Base-by-base conservation (phyloP, 78 protist species). In the Dictyostelium purpureum region DNA sequence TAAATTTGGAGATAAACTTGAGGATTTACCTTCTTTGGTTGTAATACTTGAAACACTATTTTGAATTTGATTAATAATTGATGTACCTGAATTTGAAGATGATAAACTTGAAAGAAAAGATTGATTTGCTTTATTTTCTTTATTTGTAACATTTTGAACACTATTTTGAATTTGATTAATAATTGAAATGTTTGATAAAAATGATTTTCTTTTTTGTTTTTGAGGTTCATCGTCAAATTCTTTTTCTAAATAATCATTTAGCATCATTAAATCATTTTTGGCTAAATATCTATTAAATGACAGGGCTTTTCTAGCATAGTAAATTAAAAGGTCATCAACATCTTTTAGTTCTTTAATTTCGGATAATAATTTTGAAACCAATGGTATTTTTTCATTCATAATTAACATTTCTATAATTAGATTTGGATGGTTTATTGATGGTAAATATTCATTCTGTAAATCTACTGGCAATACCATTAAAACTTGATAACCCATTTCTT, bases 321-420 rank as follows among this genome's bases (percentile, higher is more conserved):
- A 69, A 0, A 42, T 3, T 1, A 90, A 43, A 12, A 90, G 66
- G 10, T 76, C 89, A 51, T 75, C 81, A 52, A 52, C 56, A 14
- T 76, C 57, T 65, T 75, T 90, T 14, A 90, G 56, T 16, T 90
- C 94, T 76, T 73, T 79, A 28, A 81, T 73, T 14, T 61, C 87
- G 0, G 47, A n/a, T 9, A 90, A 40, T 21, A 90, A n/a, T 40
- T 79, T 81, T 12, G 89, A 24, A 26, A 79, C 88, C 63, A 81
- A 51, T 52, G 94, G 88, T 37, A 90, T 79, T 81, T 81, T 90
- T 65, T 76, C 89, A 49, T 79, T 81, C 94, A 90, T 90, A 6
- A 90, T 54, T 19, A 90, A 69, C 88, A 79, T 90, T 59, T 90
- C 94, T 24, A 90, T 47, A 26, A 90, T 90, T 6, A 79, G 7